A percentile compares a stretch with the other conserved stretches of the same genome.
Conservation (phyloP, 1,284 basidiomycete genomes). For the Ganoderma sinense region DNA sequence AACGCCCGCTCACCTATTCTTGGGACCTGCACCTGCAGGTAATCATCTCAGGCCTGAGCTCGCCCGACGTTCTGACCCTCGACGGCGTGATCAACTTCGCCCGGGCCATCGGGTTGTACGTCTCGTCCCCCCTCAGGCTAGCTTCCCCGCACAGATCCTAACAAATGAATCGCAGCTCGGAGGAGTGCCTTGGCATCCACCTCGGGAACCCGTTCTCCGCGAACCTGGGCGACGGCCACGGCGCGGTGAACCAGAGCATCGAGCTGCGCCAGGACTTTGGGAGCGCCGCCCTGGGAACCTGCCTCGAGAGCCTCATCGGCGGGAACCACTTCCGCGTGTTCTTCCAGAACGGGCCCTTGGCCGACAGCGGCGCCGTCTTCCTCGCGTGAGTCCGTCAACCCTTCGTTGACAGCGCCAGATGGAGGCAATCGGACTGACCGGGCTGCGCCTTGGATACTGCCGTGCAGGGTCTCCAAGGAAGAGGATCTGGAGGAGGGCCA, state of each 20-base stretch:
- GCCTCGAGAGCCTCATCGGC: constrained; percentile 67
- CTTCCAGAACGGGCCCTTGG: constrained; percentile 73
- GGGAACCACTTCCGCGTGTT: constrained; percentile 77
- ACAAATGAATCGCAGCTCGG: constrained; percentile 51
- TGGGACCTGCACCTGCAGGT: constrained; percentile 51
- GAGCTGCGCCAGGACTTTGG: constrained; percentile 77
- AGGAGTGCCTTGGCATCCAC: constrained; percentile 77
- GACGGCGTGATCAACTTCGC: constrained; percentile 66
- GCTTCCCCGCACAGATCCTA: neutral
- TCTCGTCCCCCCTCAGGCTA: too few relatives aligned
- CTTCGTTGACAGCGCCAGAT: neutral
- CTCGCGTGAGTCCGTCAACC: constrained; percentile 56
- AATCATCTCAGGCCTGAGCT: constrained; percentile 68
- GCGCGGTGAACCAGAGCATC: constrained; percentile 63
- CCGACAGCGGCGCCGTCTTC: constrained; percentile 71
- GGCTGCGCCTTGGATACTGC: neutral
- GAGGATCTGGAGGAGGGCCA: constrained; percentile 56
- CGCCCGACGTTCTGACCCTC: constrained; percentile 72
- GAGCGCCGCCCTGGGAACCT: constrained; percentile 60
- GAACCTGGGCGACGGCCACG: constrained; percentile 75
- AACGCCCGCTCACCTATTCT: constrained; percentile 40
- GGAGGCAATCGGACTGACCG: neutral
- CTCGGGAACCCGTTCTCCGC: constrained; percentile 69
- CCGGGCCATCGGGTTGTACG: constrained; percentile 66
- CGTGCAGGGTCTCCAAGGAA: constrained; percentile 67